Base-by-base conservation (phyloP, 495 filamentous ascomycete species). In the Xylaria intraflava region DNA sequence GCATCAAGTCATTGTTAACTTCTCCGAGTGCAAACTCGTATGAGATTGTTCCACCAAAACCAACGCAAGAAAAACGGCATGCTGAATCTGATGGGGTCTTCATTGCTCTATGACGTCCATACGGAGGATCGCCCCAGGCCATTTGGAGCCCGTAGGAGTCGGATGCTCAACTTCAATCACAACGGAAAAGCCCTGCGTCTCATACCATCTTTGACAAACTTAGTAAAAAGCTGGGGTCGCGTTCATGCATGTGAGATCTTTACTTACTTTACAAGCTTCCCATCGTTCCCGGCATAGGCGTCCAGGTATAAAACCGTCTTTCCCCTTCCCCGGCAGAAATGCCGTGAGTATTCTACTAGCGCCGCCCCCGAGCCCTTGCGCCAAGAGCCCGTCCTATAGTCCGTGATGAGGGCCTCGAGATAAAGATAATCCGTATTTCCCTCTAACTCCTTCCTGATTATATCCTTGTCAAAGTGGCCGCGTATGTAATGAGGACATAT, bases 251-350 rank as follows among this genome's bases (percentile, higher is more conserved):
- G 27, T 4, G 9, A 9, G 4, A 29, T 29, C 27, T 29, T 29
- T 29, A 53, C 46, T 42, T 46, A 38, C 1, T 41, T 53, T 7
- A 53, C 41, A 7, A 42, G 51, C 12, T 41, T 53, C 24, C 46
- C 51, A 17, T 53, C 42, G 22, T 41, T 42, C 14, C 46, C 46
- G 51, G n/a, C n/a, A n/a, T n/a, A n/a, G n/a, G n/a, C n/a, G n/a
- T n/a, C n/a, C n/a, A n/a, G n/a, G n/a, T n/a, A n/a, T n/a, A n/a
- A n/a, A n/a, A n/a, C 20, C 4, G 12, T 9, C 26, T 38, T 14
- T 17, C 43, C 51, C 11, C 19, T 31, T 19, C 46, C 51, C 9
- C 17, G 43, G 27, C 16, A 31, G 26, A 42, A 42, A 1, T 39
- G 23, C n/a, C 35, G 17, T 14, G 51, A 8, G 33, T 45, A 19